Evolutionary conservation across 2,329 filamentous ascomycete species (phyloP).

Genomic region (Trichoderma lentiforme): DNA sequence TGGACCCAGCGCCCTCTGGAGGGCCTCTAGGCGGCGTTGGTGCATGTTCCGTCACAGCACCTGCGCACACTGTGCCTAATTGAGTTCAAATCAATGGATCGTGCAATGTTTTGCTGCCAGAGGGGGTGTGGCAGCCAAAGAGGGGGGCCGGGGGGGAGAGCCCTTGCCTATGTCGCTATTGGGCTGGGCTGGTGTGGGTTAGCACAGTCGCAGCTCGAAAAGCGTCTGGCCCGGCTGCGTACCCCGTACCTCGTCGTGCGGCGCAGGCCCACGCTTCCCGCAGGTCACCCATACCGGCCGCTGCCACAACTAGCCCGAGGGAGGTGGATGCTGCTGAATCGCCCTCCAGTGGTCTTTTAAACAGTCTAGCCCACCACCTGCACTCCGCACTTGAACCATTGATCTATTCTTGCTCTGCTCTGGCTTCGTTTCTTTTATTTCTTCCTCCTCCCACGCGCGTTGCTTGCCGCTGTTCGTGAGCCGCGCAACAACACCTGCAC

Average conservation of each 20-base stretch:
- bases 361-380: constrained; percentile 14
- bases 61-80: neutral
- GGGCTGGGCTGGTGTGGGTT: too few species aligned
- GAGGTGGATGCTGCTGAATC: neutral
- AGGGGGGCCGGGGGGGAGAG: neutral
- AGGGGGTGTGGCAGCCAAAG: neutral
- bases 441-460: neutral
- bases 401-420: neutral
- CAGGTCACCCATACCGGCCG: neutral
- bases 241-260: neutral
- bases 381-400: constrained; percentile 17
- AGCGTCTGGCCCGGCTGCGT: neutral
- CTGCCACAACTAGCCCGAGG: neutral
- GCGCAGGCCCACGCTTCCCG: neutral
- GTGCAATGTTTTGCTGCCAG: neutral
- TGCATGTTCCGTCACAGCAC: neutral
- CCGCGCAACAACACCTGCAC: constrained; percentile 2
- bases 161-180: too few species aligned
- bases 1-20: constrained; percentile 9
- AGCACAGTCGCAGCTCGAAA: neutral
- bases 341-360: too few species aligned
- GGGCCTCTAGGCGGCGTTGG: neutral
- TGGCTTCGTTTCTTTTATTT: neutral
- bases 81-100: neutral
- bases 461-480: constrained; percentile 1